Evolutionary conservation across 805 yeast genomes (phyloP).

Genomic region (Groenewaldozyma salmanticensis): DNA sequence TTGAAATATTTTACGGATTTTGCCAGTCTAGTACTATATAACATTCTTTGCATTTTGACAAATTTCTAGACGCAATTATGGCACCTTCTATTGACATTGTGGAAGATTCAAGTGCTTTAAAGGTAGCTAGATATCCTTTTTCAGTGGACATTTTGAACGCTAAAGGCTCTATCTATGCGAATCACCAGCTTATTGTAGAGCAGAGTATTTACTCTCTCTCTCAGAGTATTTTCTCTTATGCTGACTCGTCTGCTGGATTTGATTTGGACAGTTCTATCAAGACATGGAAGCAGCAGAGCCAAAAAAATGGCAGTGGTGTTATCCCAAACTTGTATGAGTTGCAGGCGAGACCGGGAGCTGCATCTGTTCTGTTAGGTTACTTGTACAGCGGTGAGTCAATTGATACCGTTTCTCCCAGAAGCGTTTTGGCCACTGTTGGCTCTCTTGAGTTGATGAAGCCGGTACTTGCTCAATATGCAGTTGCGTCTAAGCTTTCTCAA

Average conservation of each 20-base stretch:
- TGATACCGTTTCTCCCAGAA: constrained; percentile 1
- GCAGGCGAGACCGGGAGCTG: constrained; percentile 79
- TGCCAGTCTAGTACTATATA: too few relatives aligned
- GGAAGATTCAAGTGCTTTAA: too few relatives aligned
- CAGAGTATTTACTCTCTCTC: constrained; percentile 27
- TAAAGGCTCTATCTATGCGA: constrained; percentile 16
- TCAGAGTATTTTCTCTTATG: constrained; percentile 40
- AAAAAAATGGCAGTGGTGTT: constrained; percentile 42
- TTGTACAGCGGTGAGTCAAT: constrained; percentile 18
- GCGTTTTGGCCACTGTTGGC: constrained; percentile 55
- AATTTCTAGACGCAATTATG: too few relatives aligned
- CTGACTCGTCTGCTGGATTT: constrained; percentile 45
- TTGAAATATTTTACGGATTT: too few relatives aligned
- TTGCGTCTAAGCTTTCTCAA: constrained; percentile 4
- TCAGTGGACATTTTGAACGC: constrained; percentile 12
- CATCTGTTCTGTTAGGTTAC: constrained; percentile 69
- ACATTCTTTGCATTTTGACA: too few relatives aligned
- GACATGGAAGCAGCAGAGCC: constrained; percentile 48
- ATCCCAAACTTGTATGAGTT: constrained; percentile 48
- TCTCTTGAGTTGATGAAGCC: constrained; percentile 63
- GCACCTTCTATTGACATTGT: too few relatives aligned
- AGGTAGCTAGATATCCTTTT: too few relatives aligned
- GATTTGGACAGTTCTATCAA: constrained; percentile 49
- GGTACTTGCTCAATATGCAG: constrained; percentile 37
- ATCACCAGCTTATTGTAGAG: constrained; percentile 24